A percentile compares a stretch with the other conserved stretches of the same genome.
phyloP scores from a whole-genome alignment of 2,329 filamentous ascomycete species.

The Penicillium sp. region DNA sequence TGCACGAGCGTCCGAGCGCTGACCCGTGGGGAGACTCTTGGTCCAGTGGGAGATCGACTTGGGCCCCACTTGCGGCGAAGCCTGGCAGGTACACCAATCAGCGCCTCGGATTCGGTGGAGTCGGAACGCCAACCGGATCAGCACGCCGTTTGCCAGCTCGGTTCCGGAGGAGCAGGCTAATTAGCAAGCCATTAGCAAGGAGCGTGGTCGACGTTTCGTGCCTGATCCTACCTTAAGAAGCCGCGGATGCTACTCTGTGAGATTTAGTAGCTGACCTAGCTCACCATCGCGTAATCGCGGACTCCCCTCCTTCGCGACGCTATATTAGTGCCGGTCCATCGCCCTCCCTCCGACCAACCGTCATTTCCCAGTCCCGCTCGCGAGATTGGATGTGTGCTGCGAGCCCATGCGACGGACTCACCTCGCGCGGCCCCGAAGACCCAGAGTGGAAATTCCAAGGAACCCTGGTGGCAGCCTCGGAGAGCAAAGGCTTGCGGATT shows the following conservation, averaged over 20 bases:
- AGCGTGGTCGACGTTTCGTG: too few species aligned
- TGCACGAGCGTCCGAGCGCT: background rate
- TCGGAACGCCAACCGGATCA: slow-evolving; percentile 24
- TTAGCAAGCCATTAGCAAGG: background rate
- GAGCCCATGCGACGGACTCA: background rate
- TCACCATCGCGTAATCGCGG: background rate
- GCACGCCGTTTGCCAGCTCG: slow-evolving; percentile 18
- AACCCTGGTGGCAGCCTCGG: too few species aligned
- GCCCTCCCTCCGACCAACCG: background rate
- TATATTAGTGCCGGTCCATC: background rate
- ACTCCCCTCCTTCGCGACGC: background rate
- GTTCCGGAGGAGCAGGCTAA: slow-evolving; percentile 1
- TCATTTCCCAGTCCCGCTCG: background rate
- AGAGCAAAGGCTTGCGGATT: background rate
- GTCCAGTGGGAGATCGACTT: background rate
- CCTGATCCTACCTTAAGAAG: background rate
- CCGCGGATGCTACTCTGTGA: background rate
- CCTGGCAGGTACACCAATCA: slow-evolving; percentile 18
- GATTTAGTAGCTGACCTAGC: background rate
- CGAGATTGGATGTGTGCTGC: background rate
- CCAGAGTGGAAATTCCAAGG: background rate
- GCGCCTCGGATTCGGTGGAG: background rate
- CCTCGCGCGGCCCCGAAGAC: background rate
- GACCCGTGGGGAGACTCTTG: background rate
- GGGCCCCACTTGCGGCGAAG: background rate